Percentiles rank a stretch among this genome's conserved stretches.
These are phyloP conservation scores for Suillus subluteus DNA, from an alignment of 768 basidiomycete species.

Conservation along the genomic window DNA sequence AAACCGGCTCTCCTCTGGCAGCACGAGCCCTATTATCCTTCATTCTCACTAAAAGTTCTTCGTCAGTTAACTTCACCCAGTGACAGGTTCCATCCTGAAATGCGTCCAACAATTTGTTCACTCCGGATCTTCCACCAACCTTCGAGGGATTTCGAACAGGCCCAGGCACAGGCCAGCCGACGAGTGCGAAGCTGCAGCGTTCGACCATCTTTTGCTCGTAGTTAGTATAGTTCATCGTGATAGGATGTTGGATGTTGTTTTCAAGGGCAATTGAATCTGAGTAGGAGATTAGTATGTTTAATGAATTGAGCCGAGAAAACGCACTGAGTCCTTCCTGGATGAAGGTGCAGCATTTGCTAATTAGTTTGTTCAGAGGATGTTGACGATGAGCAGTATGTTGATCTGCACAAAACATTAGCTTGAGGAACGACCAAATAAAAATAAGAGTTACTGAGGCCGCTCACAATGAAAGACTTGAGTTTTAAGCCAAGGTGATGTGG, in stretches of 20 bases:
- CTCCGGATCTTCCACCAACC: not conserved
- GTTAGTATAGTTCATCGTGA: conserved; percentile 9
- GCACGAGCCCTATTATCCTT: not conserved
- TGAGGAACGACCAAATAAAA: not conserved
- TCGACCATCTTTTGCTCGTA: not conserved
- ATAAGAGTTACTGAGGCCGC: not conserved
- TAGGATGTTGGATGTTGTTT: not conserved
- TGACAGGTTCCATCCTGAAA: not conserved
- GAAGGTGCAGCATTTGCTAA: not conserved
- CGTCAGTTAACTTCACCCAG: not conserved
- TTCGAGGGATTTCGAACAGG: not conserved
- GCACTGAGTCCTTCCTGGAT: not conserved
- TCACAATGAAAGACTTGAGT: conserved; percentile 1
- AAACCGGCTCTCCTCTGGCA: not conserved
- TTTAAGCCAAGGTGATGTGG: not conserved
- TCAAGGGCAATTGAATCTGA: not conserved
- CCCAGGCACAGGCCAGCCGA: not conserved
- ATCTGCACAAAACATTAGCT: not conserved
- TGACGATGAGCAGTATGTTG: not conserved
- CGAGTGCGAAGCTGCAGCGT: not conserved
- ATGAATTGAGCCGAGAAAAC: not conserved
- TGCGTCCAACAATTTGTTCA: not conserved
- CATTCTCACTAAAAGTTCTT: not conserved
- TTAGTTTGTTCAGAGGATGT: not conserved
- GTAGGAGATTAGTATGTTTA: not conserved